These are phyloP conservation scores for Clathrospora elynae DNA, from an alignment of 2,329 filamentous ascomycete species.

Conservation along the genomic window DNA sequence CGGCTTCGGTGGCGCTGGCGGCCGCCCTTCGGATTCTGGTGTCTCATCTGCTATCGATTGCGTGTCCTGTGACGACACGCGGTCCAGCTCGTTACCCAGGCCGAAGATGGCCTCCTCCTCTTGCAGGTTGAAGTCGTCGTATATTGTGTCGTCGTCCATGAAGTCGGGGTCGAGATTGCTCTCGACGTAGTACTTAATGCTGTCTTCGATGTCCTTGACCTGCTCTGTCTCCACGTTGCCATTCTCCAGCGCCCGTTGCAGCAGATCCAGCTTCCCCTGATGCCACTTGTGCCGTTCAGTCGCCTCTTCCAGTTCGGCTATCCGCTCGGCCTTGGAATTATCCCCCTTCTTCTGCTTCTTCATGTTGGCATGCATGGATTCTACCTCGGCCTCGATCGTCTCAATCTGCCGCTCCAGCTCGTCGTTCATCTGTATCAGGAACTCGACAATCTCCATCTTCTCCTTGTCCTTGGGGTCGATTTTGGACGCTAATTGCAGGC, in stretches of 20 bases:
- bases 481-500: slow-evolving; percentile 86
- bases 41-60: slow-evolving; percentile 89
- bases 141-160: slow-evolving; percentile 91
- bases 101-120: slow-evolving; percentile 91
- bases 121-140: slow-evolving; percentile 89
- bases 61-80: slow-evolving; percentile 90
- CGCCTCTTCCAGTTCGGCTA: slow-evolving; percentile 80
- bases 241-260: slow-evolving; percentile 89
- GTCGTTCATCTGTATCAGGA: slow-evolving; percentile 84
- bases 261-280: slow-evolving; percentile 86
- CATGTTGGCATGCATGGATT: slow-evolving; percentile 81
- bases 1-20: slow-evolving; percentile 54
- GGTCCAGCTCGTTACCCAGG: slow-evolving; percentile 78
- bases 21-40: slow-evolving; percentile 62
- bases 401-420: slow-evolving; percentile 95
- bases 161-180: slow-evolving; percentile 89
- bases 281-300: slow-evolving; percentile 98
- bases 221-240: slow-evolving; percentile 85
- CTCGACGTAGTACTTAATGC: slow-evolving; percentile 92
- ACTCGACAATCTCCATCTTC: slow-evolving; percentile 85
- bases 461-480: slow-evolving; percentile 98
- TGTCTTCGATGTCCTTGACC: slow-evolving; percentile 86
- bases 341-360: slow-evolving; percentile 94
- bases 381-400: slow-evolving; percentile 85
- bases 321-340: slow-evolving; percentile 78